Evolutionary conservation across 164 flowering plant species (phyloP), one percentile per base, ranked within the genome.

Genomic region (Hamamelis virginiana): DNA sequence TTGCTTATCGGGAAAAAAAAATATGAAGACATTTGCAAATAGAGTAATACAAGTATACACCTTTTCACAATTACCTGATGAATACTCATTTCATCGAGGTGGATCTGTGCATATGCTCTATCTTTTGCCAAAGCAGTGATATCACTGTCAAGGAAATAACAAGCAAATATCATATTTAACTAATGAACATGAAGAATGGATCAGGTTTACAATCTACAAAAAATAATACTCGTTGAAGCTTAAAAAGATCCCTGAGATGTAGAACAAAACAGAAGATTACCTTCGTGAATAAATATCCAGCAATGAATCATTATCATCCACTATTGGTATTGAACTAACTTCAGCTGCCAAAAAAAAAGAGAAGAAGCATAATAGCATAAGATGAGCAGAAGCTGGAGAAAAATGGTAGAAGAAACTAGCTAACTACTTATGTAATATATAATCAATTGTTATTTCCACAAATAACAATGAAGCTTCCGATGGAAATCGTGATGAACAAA

Each of bases 261-360:
- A 33, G 41, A 2, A 33, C 4, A 33, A 51, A 67, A 55, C 59
- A 18, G 26, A 58, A 58, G 21, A 26, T 2, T 78, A 90, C 98
- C 98, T 91, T 75, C 96, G 82, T 62, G 89, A 86, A 79, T 94
- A 91, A 50, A 94, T 79, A 76, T 94, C 98, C 69, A 91, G 59
- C 69, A 94, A 73, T 1, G 97, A 86, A 72, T 89, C 91, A 77
- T 82, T 89, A 22, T 94, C 96, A 81, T 94, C 96, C 72, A 94
- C 98, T 56, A 94, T 87, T 6, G 98, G 98, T 66, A 94, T 83
- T 38, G 98, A 85, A 83, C 98, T 94, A 64, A 94, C 97, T 72
- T 86, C 82, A 75, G 91, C 97, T 91, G 92, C 77, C 80, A 61
- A 69, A 64, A 10, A 45, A 44, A 25, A 23, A 13, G 10, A 10